Base-by-base conservation (phyloP, 2,329 filamentous ascomycete genomes). In the Aaosphaeria pasadenensis region DNA sequence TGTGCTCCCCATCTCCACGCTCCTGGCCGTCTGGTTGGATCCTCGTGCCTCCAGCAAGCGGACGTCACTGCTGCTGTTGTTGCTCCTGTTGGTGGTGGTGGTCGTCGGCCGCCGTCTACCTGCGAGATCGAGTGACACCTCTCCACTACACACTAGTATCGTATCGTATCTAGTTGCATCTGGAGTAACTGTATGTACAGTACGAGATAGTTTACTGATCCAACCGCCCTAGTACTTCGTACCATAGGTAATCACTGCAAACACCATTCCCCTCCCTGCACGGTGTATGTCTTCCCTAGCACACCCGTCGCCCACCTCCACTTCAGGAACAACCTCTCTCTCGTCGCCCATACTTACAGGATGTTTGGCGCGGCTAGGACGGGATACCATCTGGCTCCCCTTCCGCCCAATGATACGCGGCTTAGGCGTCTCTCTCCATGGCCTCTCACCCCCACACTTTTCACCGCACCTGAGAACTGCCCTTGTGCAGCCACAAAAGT, bases 401-500 rank as follows among this genome's bases (percentile, higher is more conserved):
- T 36, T 29, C 46, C 40, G 44, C 42, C 60, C 63, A 65, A 62
- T 65, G 45, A 50, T 42, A 54, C 49, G 55, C 56, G 54, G 47
- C 59, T 57, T 49, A 40, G 56, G 58, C 60, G 52, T 57, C 53
- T 60, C 53, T 56, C 50, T 58, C 51, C 52, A 54, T 46, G 28
- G 45, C 7, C 9, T 11, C 9, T 45, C 47, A 53, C 49, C 49
- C 51, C 48, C 48, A 52, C 49, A 50, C 48, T 30, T 17, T 40
- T n/a, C 5, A 35, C 24, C 38, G 39, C 49, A 48, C 49, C 42
- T 45, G 45, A 51, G 45, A 50, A 48, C 39, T n/a, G 46, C 57
- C 61, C 64, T 64, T 63, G 51, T 49, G 46, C 62, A 66, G 64
- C 63, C 59, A 51, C 51, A 43, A 48, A 47, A 53, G 57, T 58